Base-by-base conservation (phyloP, 2,329 filamentous ascomycete genomes). In the Dothistroma septosporum region DNA sequence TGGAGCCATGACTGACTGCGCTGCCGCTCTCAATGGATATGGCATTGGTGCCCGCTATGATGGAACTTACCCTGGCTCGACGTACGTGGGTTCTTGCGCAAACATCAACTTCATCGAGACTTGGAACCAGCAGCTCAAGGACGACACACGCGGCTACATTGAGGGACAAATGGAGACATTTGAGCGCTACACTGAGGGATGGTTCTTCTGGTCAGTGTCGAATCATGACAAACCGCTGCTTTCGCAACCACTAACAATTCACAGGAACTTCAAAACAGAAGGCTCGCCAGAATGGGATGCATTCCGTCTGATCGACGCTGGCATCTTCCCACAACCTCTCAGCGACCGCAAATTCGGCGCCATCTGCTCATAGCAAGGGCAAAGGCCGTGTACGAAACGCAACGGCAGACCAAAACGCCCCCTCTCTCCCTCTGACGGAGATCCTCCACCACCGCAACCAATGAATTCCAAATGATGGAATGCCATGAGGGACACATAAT, bases 1-100 rank as follows among this genome's bases (percentile, higher is more conserved):
- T 1, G 86, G 80, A 22, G 87, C 86, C 14, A 82, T 88, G 79
- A 89, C 87, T 2, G 83, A 85, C 69, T 83, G 82, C 66, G 81
- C 82, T 11, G 72, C 72, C 33, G 77, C 75, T 47, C 75, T 82
- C 53, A 82, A 82, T 61, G 78, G 87, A 46, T 82, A 81, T 60
- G 82, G 81, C 1, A 74, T 83, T 48, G 86, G 85, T 12, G 80
- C 85, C 9, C 80, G 87, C 37, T 86, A 84, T 70, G 82, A 85
- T 59, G 85, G 85, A 14, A 80, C 79, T 2, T 83, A 78, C 65
- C 71, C 76, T 0, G 79, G 75, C 33, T 81, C 76, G 53, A 67
- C 71, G 0, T 78, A 75, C 56, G 76, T 85, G 24, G 85, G 84
- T n/a, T 78, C 76, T 60, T 89, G 86, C 72, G 75, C 69, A 3